phyloP scores from a whole-genome alignment of 257 asterid species.

The Nicotiana otophora region DNA sequence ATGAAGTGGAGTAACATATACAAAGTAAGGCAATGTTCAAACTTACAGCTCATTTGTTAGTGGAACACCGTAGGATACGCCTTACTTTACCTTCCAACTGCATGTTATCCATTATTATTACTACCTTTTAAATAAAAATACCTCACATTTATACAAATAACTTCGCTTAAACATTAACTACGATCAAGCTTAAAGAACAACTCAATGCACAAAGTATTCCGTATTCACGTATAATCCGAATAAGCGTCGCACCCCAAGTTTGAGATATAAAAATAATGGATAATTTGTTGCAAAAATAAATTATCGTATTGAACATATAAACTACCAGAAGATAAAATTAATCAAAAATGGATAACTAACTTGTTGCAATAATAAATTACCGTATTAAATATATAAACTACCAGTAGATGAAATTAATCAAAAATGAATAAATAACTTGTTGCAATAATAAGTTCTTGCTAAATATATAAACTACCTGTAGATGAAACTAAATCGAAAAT shows the following conservation, averaged over 20 bases:
- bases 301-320: not conserved
- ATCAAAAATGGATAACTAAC: not conserved
- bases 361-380: no score
- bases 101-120: not conserved
- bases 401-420: not conserved
- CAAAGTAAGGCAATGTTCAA: not conserved
- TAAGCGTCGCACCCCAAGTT: not conserved
- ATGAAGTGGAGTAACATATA: not conserved
- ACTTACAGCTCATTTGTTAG: conserved; percentile 9
- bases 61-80: not conserved
- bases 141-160: not conserved
- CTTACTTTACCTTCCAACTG: not conserved
- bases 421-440: no score
- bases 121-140: not conserved
- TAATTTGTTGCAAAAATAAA: not conserved
- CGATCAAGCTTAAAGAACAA: no score
- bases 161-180: not conserved
- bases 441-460: no score
- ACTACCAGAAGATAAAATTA: not conserved
- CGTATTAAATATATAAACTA: no score
- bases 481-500: no score
- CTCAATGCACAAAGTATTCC: no score
- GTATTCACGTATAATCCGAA: no score
- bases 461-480: no score
- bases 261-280: not conserved